A percentile compares a stretch with the other conserved stretches of the same genome.
These are phyloP conservation scores for Globisporangium recalcitrans DNA, from an alignment of 352 stramenopile genomes.

Conservation along the genomic window DNA sequence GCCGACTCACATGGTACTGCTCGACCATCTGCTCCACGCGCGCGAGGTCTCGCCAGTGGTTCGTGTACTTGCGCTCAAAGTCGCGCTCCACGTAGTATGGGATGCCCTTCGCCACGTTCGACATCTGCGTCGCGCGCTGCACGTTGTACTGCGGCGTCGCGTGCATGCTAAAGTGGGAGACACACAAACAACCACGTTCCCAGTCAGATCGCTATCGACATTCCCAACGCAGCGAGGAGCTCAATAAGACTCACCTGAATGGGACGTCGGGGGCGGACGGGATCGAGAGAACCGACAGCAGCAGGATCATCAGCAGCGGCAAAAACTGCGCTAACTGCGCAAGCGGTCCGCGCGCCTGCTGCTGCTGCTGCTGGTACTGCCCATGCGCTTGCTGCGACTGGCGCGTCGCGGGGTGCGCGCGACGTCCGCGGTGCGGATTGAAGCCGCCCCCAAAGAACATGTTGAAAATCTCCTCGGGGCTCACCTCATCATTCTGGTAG, in stretches of 20 bases:
- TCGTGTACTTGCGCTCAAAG: slow-evolving; percentile 86
- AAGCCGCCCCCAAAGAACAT: slow-evolving; percentile 89
- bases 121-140: slow-evolving; percentile 71
- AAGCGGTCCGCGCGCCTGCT: slow-evolving; percentile 29
- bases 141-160: slow-evolving; percentile 73
- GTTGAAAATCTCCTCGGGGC: slow-evolving; percentile 90
- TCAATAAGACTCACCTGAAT: slow-evolving; percentile 40
- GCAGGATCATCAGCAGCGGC: slow-evolving; percentile 80
- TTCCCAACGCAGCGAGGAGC: not conserved
- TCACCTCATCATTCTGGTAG: slow-evolving; percentile 82
- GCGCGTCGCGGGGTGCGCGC: slow-evolving; percentile 4
- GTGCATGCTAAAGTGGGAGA: slow-evolving; percentile 42
- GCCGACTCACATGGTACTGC: slow-evolving; percentile 63
- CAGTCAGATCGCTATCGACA: not conserved
- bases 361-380: slow-evolving; percentile 33
- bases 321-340: slow-evolving; percentile 75
- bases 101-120: slow-evolving; percentile 79
- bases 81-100: slow-evolving; percentile 85
- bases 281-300: slow-evolving; percentile 79
- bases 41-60: slow-evolving; percentile 76
- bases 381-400: slow-evolving; percentile 12
- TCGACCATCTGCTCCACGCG: slow-evolving; percentile 86
- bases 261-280: slow-evolving; percentile 62
- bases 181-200: not conserved
- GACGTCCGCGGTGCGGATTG: slow-evolving; percentile 41